Base-by-base conservation (phyloP, 2,329 filamentous ascomycete genomes). In the Ceratocystis harringtonii region DNA sequence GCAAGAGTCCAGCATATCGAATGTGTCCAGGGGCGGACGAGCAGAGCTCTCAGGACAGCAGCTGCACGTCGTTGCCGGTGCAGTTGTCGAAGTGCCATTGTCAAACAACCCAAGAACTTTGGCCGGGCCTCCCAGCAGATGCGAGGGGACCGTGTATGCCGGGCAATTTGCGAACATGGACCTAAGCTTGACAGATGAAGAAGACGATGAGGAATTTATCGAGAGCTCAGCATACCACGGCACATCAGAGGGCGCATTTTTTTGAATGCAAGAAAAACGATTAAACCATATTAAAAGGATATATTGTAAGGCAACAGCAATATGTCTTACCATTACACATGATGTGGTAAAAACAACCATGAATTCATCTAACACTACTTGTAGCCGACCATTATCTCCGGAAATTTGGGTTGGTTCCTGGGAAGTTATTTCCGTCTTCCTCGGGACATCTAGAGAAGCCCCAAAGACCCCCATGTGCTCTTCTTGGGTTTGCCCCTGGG, bases 371-470 rank as follows among this genome's bases (percentile, higher is more conserved):
- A 17, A 4, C 12, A 58, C 32, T n/a, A 10, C 7, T n/a, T 4
- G 17, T 7, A 58, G 12, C 8, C 17, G 28, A 7, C n/a, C 4
- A 58, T 17, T 7, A n/a, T 25, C 7, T 36, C 28, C n/a, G 12
- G 28, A 1, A 7, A 22, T 62, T 50, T 5, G 66, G 61, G 22
- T 68, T 68, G 5, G 63, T 61, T 1, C 66, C 66, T 10, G 64
- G 66, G 12, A 68, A 68, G 43, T 68, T 68, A 22, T 68, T 68
- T 8, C 64, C 63, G n/a, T 60, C 50, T 30, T 68, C 66, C 22
- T 44, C 61, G 5, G 65, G 50, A 6, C 44, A 25, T 17, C 61
- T 61, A n/a, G 52, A 61, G 12, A 55, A 44, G 4, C 44, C 57
- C 63, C 61, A 65, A 5, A 58, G 25, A 12, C 63, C 43, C 32